Evolutionary conservation across 805 yeast species (phyloP).

Genomic region (Candida bentonensis): DNA sequence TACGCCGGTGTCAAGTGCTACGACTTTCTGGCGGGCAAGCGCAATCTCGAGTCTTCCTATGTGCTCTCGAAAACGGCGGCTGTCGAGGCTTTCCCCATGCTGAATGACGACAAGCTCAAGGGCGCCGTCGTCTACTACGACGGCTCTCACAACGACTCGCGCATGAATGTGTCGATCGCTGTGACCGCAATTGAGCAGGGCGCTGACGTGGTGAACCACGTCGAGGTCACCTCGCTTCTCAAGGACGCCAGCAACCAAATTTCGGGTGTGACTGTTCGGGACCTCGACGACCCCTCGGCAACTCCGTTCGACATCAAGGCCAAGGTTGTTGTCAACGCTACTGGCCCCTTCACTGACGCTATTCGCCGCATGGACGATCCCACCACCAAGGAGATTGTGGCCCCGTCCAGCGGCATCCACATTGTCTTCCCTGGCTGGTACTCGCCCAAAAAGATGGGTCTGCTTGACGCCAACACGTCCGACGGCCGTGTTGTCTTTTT

Average conservation of each 20-base stretch:
- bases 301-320: constrained; percentile 48
- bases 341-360: constrained; percentile 85
- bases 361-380: constrained; percentile 73
- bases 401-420: constrained; percentile 91
- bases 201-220: constrained; percentile 79
- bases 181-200: constrained; percentile 75
- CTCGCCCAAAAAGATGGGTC: constrained; percentile 76
- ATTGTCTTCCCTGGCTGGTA: constrained; percentile 83
- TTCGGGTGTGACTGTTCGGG: constrained; percentile 56
- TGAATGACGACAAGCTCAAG: constrained; percentile 63
- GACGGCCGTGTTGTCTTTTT: constrained; percentile 96
- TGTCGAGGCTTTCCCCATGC: constrained; percentile 68
- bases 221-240: constrained; percentile 61
- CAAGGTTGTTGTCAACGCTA: constrained; percentile 74
- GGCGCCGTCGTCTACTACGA: constrained; percentile 92
- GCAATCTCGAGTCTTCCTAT: constrained; percentile 69
- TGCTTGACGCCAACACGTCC: constrained; percentile 79
- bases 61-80: constrained; percentile 54
- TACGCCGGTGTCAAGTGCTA: constrained; percentile 84
- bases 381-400: constrained; percentile 56
- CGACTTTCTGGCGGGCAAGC: constrained; percentile 83
- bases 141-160: constrained; percentile 85
- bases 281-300: constrained; percentile 36
- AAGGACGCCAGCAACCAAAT: constrained; percentile 49
- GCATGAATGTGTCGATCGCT: constrained; percentile 80